Base-by-base conservation (phyloP, 495 filamentous ascomycete species). In the Penicillium taxi region DNA sequence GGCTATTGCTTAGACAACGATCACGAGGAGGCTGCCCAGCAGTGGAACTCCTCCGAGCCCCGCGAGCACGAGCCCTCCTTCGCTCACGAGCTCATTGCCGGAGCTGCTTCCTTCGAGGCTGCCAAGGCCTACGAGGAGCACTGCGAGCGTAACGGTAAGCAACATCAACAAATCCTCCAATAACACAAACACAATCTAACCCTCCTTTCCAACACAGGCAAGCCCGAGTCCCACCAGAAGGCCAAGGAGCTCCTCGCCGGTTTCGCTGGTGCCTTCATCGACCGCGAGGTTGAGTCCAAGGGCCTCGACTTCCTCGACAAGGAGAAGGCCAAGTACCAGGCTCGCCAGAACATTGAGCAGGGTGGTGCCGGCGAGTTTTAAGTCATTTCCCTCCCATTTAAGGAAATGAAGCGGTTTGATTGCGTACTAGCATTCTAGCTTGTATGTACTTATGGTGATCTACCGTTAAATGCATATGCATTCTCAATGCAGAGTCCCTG, bases 181-280 rank as follows among this genome's bases (percentile, higher is more conserved):
- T 28, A 9, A 9, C 11, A n/a, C 26, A 28, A 6, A 5, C 26
- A 5, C 26, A 6, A 5, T 13, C 11, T n/a, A 9, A 6, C 5
- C 25, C 24, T 9, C 25, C 8, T n/a, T 11, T 21, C 17, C 21
- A 21, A 19, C 11, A 16, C 23, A 82, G 80, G 81, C 63, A 70
- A 80, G 60, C 49, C 70, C 12, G 70, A 78, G 24, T 63, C 62
- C 52, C 82, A 86, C 64, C 67, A 54, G 26, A 67, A 77, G 42
- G 82, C 83, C 61, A 86, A 86, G 69, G 81, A 86, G 59, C 42
- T 81, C 29, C 36, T 86, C 9, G 82, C 75, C 36, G 81, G 76
- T 40, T 56, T 84, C 26, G 80, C 77, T 23, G 82, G 73, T 37
- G 80, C 72, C 34, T 81, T 86, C 61, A 73, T 82, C 43, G 83